Evolutionary conservation across 192 early-diverging fungal species (phyloP), one percentile per base, ranked within the genome.

Genomic region (Podila epicladia): DNA sequence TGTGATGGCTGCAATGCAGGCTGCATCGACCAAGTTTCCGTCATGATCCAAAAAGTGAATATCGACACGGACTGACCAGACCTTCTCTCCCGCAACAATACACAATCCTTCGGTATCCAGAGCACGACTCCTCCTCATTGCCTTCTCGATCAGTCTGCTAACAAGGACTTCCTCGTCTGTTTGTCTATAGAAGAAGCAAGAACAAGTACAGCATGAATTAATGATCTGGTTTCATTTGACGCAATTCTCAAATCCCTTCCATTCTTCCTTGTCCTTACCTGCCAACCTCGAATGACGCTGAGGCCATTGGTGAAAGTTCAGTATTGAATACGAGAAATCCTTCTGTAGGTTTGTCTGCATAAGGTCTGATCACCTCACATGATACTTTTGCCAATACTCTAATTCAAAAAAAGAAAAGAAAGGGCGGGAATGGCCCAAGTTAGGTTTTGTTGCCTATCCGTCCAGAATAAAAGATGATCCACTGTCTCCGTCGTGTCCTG

Each of bases 71-170:
- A 99, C 87, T 22, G 87, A 85, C 98, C 98, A 99, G 13, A 98
- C 95, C 86, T 98, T 97, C 80, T 97, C 93, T 29, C 96, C 96
- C 15, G 97, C 93, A 66, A 99, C 82, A 64, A 99, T 97, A 73
- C 98, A 99, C 64, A 99, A 82, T 48, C 96, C 96, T 82, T 99
- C 98, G 8, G 95, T 94, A 82, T 99, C 98, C 67, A 99, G 85
- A 22, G 97, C 97, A 38, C 94, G 86, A 64, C 90, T 92, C 70
- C 92, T 87, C 67, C 90, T 87, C 78, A 99, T 82, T 2, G 95
- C 90, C 67, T 95, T 95, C 70, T 99, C 98, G 37, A 99, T 83
- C 74, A 96, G 85, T 24, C 97, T 91, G 41, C 89, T 91, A 24
- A 99, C 85, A 24, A 94, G 82, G 3, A 99, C 91, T 73, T 98